Conservation (phyloP, 768 basidiomycete species). For the Leccinum boreale region DNA sequence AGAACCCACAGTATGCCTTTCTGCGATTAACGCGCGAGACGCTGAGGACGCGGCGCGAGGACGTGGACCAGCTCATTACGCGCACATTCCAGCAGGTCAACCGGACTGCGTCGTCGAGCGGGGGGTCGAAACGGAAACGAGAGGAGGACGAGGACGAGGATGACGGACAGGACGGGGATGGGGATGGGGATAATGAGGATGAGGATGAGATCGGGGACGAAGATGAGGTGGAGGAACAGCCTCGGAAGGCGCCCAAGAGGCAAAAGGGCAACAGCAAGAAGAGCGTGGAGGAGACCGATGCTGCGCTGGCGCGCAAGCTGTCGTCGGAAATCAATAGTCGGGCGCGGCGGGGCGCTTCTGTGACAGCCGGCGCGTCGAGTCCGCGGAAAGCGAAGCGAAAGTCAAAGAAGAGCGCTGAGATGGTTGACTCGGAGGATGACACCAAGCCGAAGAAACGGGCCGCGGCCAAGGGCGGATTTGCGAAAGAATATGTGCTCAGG, state of each 20-base stretch:
- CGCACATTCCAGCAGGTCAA: slow-evolving; percentile 62
- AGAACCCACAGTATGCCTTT: slow-evolving; percentile 31
- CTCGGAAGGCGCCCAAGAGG: slow-evolving; percentile 40
- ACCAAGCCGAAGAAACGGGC: slow-evolving; percentile 50
- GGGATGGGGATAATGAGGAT: not conserved
- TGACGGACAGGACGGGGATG: not conserved
- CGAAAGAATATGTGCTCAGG: slow-evolving; percentile 76
- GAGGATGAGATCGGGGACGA: slow-evolving; percentile 3
- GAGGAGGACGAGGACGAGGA: slow-evolving; percentile 19
- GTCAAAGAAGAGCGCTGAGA: slow-evolving; percentile 54
- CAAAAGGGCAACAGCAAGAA: slow-evolving; percentile 44
- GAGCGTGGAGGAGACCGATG: slow-evolving; percentile 59
- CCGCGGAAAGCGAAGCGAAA: slow-evolving; percentile 42
- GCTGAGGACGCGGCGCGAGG: slow-evolving; percentile 63
- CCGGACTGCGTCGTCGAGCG: slow-evolving; percentile 25
- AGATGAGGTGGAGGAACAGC: slow-evolving; percentile 21
- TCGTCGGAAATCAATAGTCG: slow-evolving; percentile 68
- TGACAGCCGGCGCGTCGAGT: slow-evolving; percentile 36
- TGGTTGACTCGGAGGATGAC: slow-evolving; percentile 49
- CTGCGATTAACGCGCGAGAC: slow-evolving; percentile 53
- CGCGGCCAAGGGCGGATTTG: slow-evolving; percentile 68
- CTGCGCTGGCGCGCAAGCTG: slow-evolving; percentile 66
- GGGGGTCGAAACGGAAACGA: slow-evolving; percentile 26
- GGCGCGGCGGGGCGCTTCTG: slow-evolving; percentile 43
- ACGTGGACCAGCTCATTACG: slow-evolving; percentile 67